Percentiles rank a stretch among this genome's conserved stretches.
Evolutionary conservation across 2,329 filamentous ascomycete species (phyloP).

Genomic region (Xylaria sp.): DNA sequence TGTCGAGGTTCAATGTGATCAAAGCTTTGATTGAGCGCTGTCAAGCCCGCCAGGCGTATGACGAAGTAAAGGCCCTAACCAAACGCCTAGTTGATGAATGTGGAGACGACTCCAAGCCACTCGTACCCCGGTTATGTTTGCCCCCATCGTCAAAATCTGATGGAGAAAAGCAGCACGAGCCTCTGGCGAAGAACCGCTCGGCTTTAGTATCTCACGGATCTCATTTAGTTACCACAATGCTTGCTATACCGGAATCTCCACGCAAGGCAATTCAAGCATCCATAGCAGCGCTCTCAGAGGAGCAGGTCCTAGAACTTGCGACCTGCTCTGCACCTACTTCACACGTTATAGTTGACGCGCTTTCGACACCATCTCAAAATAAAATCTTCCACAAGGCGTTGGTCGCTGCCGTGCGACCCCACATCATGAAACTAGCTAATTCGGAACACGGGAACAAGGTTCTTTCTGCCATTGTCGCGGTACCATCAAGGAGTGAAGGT

Average conservation of each 20-base stretch:
- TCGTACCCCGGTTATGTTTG: slow-evolving; percentile 62
- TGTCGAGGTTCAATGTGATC: slow-evolving; percentile 81
- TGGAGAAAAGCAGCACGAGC: slow-evolving; percentile 51
- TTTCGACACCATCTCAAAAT: slow-evolving; percentile 59
- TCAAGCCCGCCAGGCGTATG: slow-evolving; percentile 69
- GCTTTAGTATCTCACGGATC: slow-evolving; percentile 75
- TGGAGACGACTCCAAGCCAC: slow-evolving; percentile 57
- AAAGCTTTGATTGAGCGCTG: slow-evolving; percentile 87
- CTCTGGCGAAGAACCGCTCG: slow-evolving; percentile 65
- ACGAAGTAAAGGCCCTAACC: slow-evolving; percentile 61
- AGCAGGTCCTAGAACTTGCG: slow-evolving; percentile 71
- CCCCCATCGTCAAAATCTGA: slow-evolving; percentile 51
- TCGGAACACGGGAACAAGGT: slow-evolving; percentile 64
- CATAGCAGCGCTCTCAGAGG: slow-evolving; percentile 67
- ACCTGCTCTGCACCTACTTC: slow-evolving; percentile 62
- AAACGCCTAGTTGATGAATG: slow-evolving; percentile 61
- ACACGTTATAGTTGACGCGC: slow-evolving; percentile 61
- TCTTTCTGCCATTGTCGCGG: slow-evolving; percentile 59
- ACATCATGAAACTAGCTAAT: slow-evolving; percentile 57
- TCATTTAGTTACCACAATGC: slow-evolving; percentile 81
- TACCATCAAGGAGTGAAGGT: slow-evolving; percentile 61
- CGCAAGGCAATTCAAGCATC: slow-evolving; percentile 77
- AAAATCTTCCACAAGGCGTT: slow-evolving; percentile 67
- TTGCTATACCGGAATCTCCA: slow-evolving; percentile 75
- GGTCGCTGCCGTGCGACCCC: slow-evolving; percentile 59